Conservation (phyloP, 169 alveolate genomes). For the Cryptosporidium ubiquitum region DNA sequence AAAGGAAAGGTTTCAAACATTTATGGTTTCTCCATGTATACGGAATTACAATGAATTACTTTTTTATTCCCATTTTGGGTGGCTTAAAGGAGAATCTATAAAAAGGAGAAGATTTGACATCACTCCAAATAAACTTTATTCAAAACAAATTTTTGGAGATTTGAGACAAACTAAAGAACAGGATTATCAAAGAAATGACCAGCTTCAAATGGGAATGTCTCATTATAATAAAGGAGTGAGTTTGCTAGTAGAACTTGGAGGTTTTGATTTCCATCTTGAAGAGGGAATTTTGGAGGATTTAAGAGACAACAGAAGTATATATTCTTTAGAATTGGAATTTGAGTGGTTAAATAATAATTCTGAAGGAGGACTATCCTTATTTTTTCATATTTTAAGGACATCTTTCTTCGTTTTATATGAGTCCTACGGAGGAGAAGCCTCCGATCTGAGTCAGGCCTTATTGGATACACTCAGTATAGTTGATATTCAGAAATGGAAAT, state of each 20-base stretch:
- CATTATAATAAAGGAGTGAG: conserved; percentile 37
- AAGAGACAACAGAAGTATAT: conserved; percentile 5
- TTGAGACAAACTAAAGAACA: not conserved
- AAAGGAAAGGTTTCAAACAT: not conserved
- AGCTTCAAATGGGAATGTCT: conserved; percentile 20
- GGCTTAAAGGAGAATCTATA: not conserved
- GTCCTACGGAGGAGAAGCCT: not conserved
- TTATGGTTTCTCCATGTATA: conserved; percentile 50
- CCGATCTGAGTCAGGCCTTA: not conserved
- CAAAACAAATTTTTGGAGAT: not conserved
- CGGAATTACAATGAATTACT: conserved; percentile 22
- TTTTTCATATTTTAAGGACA: conserved; percentile 34
- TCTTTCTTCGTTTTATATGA: conserved; percentile 8
- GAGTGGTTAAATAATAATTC: not conserved
- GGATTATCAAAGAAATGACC: not conserved
- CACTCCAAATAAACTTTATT: conserved; percentile 4
- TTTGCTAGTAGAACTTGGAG: conserved; percentile 38
- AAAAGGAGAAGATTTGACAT: not conserved
- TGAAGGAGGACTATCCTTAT: conserved; percentile 16
- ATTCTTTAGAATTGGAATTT: conserved; percentile 11
- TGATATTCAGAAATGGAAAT: not conserved
- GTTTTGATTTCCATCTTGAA: conserved; percentile 1
- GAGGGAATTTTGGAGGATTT: conserved; percentile 1
- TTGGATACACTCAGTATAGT: not conserved
- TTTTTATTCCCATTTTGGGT: conserved; percentile 18